A percentile compares a stretch with the other conserved stretches of the same genome.
phyloP scores from a whole-genome alignment of 352 stramenopile species.

The Globisporangium heterothallicum region DNA sequence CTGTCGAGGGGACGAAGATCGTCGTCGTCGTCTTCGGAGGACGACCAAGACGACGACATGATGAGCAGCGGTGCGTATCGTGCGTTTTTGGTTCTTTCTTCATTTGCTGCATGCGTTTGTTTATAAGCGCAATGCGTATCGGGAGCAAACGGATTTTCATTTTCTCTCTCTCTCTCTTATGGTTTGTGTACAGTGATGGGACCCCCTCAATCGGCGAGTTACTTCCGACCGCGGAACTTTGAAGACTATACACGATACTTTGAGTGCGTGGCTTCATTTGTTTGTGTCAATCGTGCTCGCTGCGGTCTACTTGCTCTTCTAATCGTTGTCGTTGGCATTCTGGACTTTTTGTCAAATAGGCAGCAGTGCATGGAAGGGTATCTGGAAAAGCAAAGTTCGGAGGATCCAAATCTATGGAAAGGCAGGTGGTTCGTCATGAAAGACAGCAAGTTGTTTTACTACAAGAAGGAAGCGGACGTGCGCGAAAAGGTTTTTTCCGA shows the following conservation, averaged over 20 bases:
- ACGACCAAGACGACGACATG: slow-evolving; percentile 10
- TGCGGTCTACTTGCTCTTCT: too few relatives aligned
- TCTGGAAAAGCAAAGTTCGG: slow-evolving; percentile 78
- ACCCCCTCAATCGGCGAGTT: slow-evolving; percentile 45
- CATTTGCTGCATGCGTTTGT: not conserved
- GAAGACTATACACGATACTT: slow-evolving; percentile 60
- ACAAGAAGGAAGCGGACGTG: slow-evolving; percentile 55
- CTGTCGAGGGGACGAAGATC: slow-evolving; percentile 13
- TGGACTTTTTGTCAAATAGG: slow-evolving; percentile 15
- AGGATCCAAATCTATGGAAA: slow-evolving; percentile 69
- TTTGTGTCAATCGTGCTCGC: too few relatives aligned
- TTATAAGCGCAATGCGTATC: not conserved
- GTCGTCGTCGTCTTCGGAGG: slow-evolving; percentile 12
- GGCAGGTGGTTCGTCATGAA: slow-evolving; percentile 85
- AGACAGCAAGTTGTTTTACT: slow-evolving; percentile 80
- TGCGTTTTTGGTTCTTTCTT: not conserved
- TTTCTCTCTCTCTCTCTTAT: not conserved
- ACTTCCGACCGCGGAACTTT: slow-evolving; percentile 56
- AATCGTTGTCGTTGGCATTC: too few relatives aligned
- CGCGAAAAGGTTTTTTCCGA: slow-evolving; percentile 52
- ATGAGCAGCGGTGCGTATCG: slow-evolving; percentile 2
- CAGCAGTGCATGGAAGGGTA: slow-evolving; percentile 72
- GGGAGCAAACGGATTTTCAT: not conserved
- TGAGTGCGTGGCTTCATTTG: slow-evolving; percentile 29
- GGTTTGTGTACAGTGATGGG: slow-evolving; percentile 1